Base-by-base conservation (phyloP, 164 flowering plant genomes). In the Sextonia rubra region DNA sequence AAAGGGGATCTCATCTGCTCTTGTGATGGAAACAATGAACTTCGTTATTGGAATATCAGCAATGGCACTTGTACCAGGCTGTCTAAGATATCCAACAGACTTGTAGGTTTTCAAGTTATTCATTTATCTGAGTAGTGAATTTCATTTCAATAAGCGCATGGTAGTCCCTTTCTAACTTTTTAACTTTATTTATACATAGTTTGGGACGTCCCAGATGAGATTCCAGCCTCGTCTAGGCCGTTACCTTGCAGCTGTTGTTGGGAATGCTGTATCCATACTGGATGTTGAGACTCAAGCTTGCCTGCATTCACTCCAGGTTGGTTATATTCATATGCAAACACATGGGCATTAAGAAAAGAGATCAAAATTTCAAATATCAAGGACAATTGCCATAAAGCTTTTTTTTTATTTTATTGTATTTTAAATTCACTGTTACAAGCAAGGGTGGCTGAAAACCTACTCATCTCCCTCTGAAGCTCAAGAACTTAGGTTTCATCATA, bases 1-100 rank as follows among this genome's bases (percentile, higher is more conserved):
- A 85, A 85, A 74, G 93, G 89, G 29, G 92, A 90, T 72, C 85
- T 92, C 55, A 76, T 92, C 69, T 90, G 91, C 81, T 92, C 97
- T 26, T 88, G 89, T 78, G 97, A 92, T 76, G 83, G 77, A 22
- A 84, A 85, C 75, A 81, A 84, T 29, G 95, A 92, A 80, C 89
- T 92, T 49, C 80, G 97, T 23, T 89, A 88, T 71, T 92, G 97
- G 97, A 92, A 87, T 75, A 83, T 92, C 75, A 82, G 75, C 61
- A 89, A 88, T 79, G 97, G 95, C 37, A 85, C 86, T 74, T 88
- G 90, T 74, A 20, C 87, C 23, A 82, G 85, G 52, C 81, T 87
- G 44, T 84, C 86, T 76, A 88, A 88, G 90, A 94, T 91, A 84
- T 62, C 37, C 6, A 72, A 66, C 37, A n/a, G 25, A 64, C 12